Evolutionary conservation across 495 filamentous ascomycete genomes (phyloP).

Genomic region (Talaromyces stipitatus): DNA sequence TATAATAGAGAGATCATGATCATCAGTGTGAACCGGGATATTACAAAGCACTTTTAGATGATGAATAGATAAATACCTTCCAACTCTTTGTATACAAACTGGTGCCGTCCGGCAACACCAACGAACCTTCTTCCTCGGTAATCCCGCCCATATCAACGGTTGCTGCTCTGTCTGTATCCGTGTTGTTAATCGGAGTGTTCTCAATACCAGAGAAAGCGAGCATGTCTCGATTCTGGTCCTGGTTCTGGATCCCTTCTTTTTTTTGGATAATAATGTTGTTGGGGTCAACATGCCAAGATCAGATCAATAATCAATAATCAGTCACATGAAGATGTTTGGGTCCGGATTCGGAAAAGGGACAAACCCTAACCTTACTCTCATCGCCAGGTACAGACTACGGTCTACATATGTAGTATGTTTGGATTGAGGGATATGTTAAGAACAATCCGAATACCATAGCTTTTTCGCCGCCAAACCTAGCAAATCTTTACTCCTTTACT

Average conservation of each 20-base stretch:
- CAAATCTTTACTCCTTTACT: too few relatives aligned
- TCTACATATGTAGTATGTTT: too few relatives aligned
- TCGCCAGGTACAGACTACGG: too few relatives aligned
- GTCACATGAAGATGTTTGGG: not conserved
- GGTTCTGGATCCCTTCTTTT: too few relatives aligned
- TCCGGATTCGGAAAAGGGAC: not conserved
- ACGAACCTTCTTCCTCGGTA: slow-evolving; percentile 26
- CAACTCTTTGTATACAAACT: slow-evolving; percentile 79
- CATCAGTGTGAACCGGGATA: not conserved
- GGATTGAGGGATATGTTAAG: too few relatives aligned
- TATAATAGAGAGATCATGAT: not conserved
- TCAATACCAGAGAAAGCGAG: slow-evolving; percentile 5
- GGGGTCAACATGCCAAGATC: not conserved
- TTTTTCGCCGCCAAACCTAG: too few relatives aligned
- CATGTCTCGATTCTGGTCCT: too few relatives aligned
- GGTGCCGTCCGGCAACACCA: slow-evolving; percentile 38
- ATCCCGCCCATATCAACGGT: not conserved
- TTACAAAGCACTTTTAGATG: slow-evolving; percentile 1
- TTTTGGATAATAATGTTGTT: not conserved
- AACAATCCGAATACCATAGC: too few relatives aligned
- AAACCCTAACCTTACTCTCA: not conserved
- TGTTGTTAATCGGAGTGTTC: not conserved
- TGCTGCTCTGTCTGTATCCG: not conserved
- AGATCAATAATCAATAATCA: not conserved
- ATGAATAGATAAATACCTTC: slow-evolving; percentile 50